Conservation (phyloP, 2,329 filamentous ascomycete genomes). For the Penicillium vulpinum region DNA sequence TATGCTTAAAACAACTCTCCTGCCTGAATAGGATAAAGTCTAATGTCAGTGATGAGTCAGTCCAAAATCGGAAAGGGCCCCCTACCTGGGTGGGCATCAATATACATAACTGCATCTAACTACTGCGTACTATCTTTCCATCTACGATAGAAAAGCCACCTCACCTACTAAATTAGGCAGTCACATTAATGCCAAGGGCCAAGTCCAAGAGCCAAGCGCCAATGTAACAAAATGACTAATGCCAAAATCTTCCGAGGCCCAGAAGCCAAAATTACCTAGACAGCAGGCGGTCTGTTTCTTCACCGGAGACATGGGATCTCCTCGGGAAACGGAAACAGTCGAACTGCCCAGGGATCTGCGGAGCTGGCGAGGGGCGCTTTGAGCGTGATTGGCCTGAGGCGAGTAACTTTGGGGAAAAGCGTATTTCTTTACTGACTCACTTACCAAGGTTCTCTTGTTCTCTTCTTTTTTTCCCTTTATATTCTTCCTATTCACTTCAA, state of each 20-base stretch:
- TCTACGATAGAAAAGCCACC: neutral
- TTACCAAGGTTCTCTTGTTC: too few relatives aligned
- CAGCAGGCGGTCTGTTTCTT: constrained; percentile 17
- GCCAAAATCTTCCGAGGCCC: neutral
- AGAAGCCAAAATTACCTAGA: neutral
- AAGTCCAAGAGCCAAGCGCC: neutral
- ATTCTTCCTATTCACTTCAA: constrained; percentile 9
- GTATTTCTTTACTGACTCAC: constrained; percentile 26
- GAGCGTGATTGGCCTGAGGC: constrained; percentile 17
- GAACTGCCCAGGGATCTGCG: neutral
- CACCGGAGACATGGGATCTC: constrained; percentile 4
- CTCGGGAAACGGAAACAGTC: constrained; percentile 12
- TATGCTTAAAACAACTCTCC: neutral
- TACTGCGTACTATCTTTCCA: too few relatives aligned
- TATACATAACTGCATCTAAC: neutral
- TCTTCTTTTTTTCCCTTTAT: constrained; percentile 4
- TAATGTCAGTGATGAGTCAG: neutral
- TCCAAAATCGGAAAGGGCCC: too few relatives aligned
- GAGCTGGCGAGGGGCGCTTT: constrained; percentile 14
- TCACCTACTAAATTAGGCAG: neutral
- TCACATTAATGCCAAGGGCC: neutral
- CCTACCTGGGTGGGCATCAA: neutral
- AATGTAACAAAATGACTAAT: neutral
- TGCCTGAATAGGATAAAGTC: neutral
- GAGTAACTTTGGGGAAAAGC: constrained; percentile 18